A percentile compares a stretch with the other conserved stretches of the same genome.
These are phyloP conservation scores for Flueggea neowawraea DNA, from an alignment of 441 rosid genomes.

Conservation along the genomic window DNA sequence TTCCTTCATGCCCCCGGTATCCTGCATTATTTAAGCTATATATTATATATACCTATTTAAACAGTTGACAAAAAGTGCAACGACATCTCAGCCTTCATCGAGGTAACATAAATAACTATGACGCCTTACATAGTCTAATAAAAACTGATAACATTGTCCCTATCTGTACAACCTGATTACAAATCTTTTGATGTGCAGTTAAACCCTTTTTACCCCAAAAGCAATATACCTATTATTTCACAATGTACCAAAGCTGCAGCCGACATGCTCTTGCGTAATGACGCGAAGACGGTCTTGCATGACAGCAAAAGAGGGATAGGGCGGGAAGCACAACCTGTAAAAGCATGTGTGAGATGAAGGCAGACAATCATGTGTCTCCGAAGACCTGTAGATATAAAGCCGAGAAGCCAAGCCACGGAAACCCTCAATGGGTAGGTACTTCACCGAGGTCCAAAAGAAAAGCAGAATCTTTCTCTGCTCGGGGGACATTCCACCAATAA, in stretches of 20 bases:
- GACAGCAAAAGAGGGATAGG: conserved; percentile 48
- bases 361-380: conserved; percentile 53
- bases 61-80: conserved; percentile 32
- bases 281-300: conserved; percentile 65
- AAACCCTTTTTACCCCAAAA: conserved; percentile 14
- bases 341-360: conserved; percentile 97
- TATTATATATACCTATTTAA: conserved; percentile 12
- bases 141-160: conserved; percentile 26
- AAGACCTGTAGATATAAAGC: conserved; percentile 62
- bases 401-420: conserved; percentile 78
- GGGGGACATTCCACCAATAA: conserved; percentile 63
- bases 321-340: conserved; percentile 75
- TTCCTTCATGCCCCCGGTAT: conserved; percentile 17
- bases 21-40: conserved; percentile 24
- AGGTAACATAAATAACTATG: conserved; percentile 22
- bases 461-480: conserved; percentile 67
- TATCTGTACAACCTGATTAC: conserved; percentile 61
- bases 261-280: conserved; percentile 82
- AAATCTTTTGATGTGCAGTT: conserved; percentile 50
- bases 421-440: conserved; percentile 90
- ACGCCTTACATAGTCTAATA: conserved; percentile 22
- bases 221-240: conserved; percentile 22
- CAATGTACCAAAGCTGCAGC: conserved; percentile 93
- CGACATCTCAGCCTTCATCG: conserved; percentile 27
- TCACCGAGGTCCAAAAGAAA: conserved; percentile 96